Conservation (phyloP, 2,329 filamentous ascomycete genomes). For the Penicillium sp. region DNA sequence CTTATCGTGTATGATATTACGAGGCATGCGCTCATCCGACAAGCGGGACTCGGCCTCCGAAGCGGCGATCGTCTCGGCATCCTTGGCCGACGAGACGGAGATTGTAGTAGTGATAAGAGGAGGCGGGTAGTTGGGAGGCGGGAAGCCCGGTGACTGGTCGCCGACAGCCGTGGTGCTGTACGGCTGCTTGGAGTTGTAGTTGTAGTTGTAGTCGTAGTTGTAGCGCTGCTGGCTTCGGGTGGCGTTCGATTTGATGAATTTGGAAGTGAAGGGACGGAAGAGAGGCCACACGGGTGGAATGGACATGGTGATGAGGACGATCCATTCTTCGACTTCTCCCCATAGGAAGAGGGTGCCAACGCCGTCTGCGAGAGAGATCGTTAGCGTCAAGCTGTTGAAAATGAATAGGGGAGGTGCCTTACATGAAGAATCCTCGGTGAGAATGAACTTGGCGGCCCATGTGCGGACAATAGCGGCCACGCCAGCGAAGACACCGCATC, state of each 20-base stretch:
- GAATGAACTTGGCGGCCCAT: slow-evolving; percentile 20
- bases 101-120: slow-evolving; percentile 17
- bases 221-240: slow-evolving; percentile 6
- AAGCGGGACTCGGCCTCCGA: slow-evolving; percentile 7
- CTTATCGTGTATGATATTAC: slow-evolving; percentile 1
- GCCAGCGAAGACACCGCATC: slow-evolving; percentile 22
- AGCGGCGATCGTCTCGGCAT: slow-evolving; percentile 1
- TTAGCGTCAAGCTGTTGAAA: background rate
- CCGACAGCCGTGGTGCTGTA: slow-evolving; percentile 6
- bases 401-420: background rate
- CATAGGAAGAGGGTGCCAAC: slow-evolving; percentile 20
- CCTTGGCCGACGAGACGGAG: slow-evolving; percentile 13
- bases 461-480: slow-evolving; percentile 22
- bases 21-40: slow-evolving; percentile 7
- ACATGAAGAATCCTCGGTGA: slow-evolving; percentile 19
- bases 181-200: slow-evolving; percentile 6
- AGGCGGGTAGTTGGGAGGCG: slow-evolving; percentile 12
- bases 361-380: slow-evolving; percentile 6
- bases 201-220: slow-evolving; percentile 3
- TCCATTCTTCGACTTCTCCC: slow-evolving; percentile 25
- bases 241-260: slow-evolving; percentile 17
- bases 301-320: slow-evolving; percentile 24
- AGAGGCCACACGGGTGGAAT: slow-evolving; percentile 24
- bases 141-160: slow-evolving; percentile 13
- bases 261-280: slow-evolving; percentile 19